Conservation (phyloP, 192 early-diverging fungal genomes). For the Gigaspora rosea region DNA sequence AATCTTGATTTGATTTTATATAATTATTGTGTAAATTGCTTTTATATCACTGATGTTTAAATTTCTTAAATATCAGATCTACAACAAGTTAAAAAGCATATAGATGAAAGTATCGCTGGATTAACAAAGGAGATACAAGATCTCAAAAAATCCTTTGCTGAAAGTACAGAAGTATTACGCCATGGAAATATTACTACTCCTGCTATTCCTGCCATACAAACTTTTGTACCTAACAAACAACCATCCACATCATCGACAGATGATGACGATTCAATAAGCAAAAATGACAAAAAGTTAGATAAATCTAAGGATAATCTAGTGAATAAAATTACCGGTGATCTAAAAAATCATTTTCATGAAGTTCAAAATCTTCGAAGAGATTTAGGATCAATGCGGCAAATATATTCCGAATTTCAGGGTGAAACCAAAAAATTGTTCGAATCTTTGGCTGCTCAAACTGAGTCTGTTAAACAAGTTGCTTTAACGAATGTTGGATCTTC, state of each 20-base stretch:
- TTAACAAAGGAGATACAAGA: constrained; percentile 47
- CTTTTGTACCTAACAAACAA: neutral
- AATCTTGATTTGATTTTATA: neutral
- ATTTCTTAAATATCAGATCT: constrained; percentile 31
- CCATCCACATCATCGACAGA: constrained; percentile 36
- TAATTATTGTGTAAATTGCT: neutral
- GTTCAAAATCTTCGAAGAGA: constrained; percentile 53
- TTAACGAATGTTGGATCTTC: constrained; percentile 38
- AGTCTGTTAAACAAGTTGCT: constrained; percentile 39
- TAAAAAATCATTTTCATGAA: constrained; percentile 47
- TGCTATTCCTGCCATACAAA: neutral
- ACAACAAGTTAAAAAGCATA: constrained; percentile 49
- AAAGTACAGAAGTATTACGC: constrained; percentile 8
- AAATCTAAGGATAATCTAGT: neutral
- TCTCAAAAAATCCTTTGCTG: constrained; percentile 38
- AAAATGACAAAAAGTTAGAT: neutral
- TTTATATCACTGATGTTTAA: constrained; percentile 10
- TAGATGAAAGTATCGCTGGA: constrained; percentile 42
- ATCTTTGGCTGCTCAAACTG: constrained; percentile 43
- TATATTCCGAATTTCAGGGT: constrained; percentile 53
- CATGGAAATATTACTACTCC: constrained; percentile 28
- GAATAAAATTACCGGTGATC: constrained; percentile 34
- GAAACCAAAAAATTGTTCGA: constrained; percentile 47
- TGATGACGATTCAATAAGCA: neutral
- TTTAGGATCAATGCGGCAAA: constrained; percentile 49